phyloP scores from a whole-genome alignment of 2,329 filamentous ascomycete genomes.

The Fonsecaea pedrosoi region DNA sequence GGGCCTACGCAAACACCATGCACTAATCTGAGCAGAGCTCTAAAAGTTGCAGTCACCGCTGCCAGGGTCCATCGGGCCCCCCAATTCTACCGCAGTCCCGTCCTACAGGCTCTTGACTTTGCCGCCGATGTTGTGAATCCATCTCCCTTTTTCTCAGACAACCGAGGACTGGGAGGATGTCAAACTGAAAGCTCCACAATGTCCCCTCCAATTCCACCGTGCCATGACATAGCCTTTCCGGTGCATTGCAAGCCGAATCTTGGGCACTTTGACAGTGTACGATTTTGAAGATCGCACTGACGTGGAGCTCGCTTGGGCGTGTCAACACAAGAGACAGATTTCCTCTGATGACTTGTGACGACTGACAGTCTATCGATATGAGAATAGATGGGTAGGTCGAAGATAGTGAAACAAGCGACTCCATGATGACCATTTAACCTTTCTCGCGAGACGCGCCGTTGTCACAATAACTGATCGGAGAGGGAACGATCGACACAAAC shows the following conservation, averaged over 20 bases:
- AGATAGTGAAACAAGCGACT: background rate
- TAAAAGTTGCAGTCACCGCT: background rate
- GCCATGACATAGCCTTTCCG: slow-evolving; percentile 3
- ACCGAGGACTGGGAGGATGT: background rate
- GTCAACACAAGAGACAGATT: background rate
- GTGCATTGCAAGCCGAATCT: background rate
- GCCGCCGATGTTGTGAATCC: background rate
- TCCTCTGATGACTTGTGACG: background rate
- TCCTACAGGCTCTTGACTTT: background rate
- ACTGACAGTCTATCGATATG: background rate
- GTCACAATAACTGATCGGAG: background rate
- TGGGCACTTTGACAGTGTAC: background rate
- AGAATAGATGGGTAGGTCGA: background rate
- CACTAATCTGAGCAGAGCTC: background rate
- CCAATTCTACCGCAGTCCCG: background rate
- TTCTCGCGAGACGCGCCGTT: slow-evolving; percentile 3
- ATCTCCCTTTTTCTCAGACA: background rate
- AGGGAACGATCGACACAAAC: background rate
- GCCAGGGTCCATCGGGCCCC: background rate
- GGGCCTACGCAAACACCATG: background rate
- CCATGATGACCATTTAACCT: slow-evolving; percentile 8
- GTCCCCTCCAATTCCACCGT: background rate
- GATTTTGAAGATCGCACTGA: background rate
- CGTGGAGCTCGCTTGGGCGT: background rate
- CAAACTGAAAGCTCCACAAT: slow-evolving; percentile 2